phyloP scores from a whole-genome alignment of 2,329 filamentous ascomycete species.

The Blumeriella jaapii region DNA sequence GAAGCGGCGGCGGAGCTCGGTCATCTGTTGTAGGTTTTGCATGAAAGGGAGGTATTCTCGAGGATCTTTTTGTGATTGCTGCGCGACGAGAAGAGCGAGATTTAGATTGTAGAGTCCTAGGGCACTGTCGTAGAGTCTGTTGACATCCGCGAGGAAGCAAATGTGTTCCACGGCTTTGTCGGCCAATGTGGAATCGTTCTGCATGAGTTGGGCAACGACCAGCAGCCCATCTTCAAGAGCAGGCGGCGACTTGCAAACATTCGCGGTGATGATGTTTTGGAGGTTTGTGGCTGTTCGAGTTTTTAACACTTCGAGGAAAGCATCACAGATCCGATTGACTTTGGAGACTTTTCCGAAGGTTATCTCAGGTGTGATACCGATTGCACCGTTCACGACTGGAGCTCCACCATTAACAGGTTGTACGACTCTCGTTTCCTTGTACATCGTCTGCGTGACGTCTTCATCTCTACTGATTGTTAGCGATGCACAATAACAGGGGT shows the following conservation, averaged over 20 bases:
- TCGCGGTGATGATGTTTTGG: conserved; percentile 87
- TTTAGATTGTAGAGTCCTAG: conserved; percentile 87
- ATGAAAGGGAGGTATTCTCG: conserved; percentile 93
- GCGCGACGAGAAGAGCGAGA: conserved; percentile 78
- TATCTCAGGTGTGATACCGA: conserved; percentile 11
- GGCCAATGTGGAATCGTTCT: conserved; percentile 57
- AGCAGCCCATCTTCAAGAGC: conserved; percentile 75
- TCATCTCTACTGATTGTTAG: conserved; percentile 49
- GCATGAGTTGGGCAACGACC: conserved; percentile 64
- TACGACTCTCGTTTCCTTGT: conserved; percentile 65
- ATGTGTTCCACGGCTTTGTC: conserved; percentile 93
- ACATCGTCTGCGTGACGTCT: conserved; percentile 88
- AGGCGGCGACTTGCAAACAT: conserved; percentile 87
- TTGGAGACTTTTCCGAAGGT: conserved; percentile 38
- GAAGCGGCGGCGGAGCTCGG: conserved; percentile 60
- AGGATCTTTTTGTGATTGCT: conserved; percentile 92
- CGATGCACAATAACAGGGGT: conserved; percentile 1
- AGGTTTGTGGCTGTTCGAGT: conserved; percentile 52
- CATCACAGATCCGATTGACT: conserved; percentile 80
- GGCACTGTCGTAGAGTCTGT: conserved; percentile 81
- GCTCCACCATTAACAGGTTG: conserved; percentile 23
- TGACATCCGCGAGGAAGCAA: conserved; percentile 91
- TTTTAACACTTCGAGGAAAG: conserved; percentile 59
- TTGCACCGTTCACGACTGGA: conserved; percentile 15
- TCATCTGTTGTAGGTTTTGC: conserved; percentile 68